Base-by-base conservation (phyloP, 1,139 yeast genomes). In the Hansenula anomala region DNA sequence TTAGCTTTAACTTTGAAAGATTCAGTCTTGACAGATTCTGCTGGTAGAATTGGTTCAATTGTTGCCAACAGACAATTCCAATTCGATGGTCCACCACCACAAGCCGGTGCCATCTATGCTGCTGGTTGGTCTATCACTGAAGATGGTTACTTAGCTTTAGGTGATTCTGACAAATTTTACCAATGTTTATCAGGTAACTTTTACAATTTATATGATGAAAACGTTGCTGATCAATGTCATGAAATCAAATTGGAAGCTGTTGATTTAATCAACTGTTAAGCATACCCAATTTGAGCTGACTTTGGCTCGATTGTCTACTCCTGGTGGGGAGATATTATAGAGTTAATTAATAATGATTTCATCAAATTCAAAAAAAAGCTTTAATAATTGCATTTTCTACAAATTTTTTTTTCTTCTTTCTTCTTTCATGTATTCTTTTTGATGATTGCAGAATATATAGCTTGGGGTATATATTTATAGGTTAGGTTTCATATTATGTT, bases 51-150 rank as follows among this genome's bases (percentile, higher is more conserved):
- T 52, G 90, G 90, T 58, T 78, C 88, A 42, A 81, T 82, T 63
- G 92, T 83, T 53, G 85, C 89, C 46, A 81, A 82, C 80, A 75
- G 82, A 69, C 92, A 82, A 71, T 81, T 82, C 81, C 92, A 82
- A 69, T 82, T 82, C 57, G 92, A 82, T 59, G 90, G 90, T 62
- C 92, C 92, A 52, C 88, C 89, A 66, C 90, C 90, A 55, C 94
- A 83, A 72, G 89, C 90, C 44, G 94, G 92, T 64, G 75, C 89
- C 52, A 78, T 83, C 64, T 82, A 79, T 65, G 92, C 92, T 56
- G 85, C 78, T 43, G 92, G 92, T 49, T 84, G 92, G 92, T 71
- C 84, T 36, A 66, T 81, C 54, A 71, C 80, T 42, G 55, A 60
- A 38, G 81, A 76, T 41, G 87, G 87, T 50, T 58, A 69, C 67